Conservation (phyloP, 1,284 basidiomycete genomes). For the Coniophora puteana region DNA sequence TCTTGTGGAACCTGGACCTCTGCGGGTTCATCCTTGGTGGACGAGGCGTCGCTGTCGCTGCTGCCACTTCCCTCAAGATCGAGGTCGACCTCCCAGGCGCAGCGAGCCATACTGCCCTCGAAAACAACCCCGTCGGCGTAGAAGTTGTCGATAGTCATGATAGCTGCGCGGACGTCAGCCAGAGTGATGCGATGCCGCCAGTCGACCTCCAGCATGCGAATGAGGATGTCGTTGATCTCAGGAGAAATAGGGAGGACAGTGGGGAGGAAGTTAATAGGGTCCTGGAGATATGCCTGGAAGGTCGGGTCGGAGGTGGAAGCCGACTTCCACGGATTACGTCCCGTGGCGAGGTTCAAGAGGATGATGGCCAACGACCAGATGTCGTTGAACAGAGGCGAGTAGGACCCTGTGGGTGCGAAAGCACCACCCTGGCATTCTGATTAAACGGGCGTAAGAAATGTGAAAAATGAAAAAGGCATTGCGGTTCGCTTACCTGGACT, state of each 20-base stretch:
- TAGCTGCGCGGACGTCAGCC: conserved; percentile 64
- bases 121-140: conserved; percentile 74
- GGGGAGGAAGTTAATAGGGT: conserved; percentile 62
- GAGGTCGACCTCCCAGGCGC: conserved; percentile 74
- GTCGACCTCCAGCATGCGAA: conserved; percentile 70
- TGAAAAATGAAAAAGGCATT: conserved; percentile 6
- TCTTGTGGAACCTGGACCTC: conserved; percentile 24
- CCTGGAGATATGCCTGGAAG: conserved; percentile 70
- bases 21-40: conserved; percentile 27
- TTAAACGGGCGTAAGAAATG: conserved; percentile 8
- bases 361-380: conserved; percentile 98
- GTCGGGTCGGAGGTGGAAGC: conserved; percentile 79
- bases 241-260: conserved; percentile 72
- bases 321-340: conserved; percentile 97
- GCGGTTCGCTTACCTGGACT: conserved; percentile 85
- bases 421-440: conserved; percentile 90
- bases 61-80: no score
- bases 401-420: conserved; percentile 65
- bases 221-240: conserved; percentile 65
- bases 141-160: conserved; percentile 65
- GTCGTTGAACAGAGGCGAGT: conserved; percentile 89
- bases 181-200: conserved; percentile 70
- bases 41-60: conserved; percentile 49
- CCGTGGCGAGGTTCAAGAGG: conserved; percentile 93
- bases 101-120: conserved; percentile 80